Conservation (phyloP, 805 yeast genomes). For the Myxozyma vanderwaltii region DNA sequence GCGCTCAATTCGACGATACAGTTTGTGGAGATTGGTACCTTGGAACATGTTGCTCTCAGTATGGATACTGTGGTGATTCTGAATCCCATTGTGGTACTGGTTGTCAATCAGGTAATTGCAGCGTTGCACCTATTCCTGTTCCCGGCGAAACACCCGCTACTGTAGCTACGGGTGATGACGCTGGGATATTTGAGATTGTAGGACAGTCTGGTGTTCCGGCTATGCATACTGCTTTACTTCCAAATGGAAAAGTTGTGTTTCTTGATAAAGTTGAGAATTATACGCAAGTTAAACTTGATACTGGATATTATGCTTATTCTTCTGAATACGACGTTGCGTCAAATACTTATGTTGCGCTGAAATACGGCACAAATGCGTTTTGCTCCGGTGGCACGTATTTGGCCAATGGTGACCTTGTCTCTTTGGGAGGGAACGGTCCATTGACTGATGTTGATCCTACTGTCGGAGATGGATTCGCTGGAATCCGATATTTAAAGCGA, state of each 20-base stretch:
- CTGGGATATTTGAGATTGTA: slow-evolving; percentile 27
- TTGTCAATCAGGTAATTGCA: slow-evolving; percentile 30
- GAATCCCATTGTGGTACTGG: slow-evolving; percentile 30
- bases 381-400: slow-evolving; percentile 30
- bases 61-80: slow-evolving; percentile 31
- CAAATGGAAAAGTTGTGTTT: slow-evolving; percentile 31
- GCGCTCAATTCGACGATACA: slow-evolving; percentile 15
- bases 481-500: slow-evolving; percentile 28
- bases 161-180: slow-evolving; percentile 19
- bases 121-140: neutral
- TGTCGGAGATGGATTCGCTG: slow-evolving; percentile 26
- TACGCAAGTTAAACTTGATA: slow-evolving; percentile 20
- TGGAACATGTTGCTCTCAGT: slow-evolving; percentile 31
- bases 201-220: slow-evolving; percentile 32
- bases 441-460: slow-evolving; percentile 27
- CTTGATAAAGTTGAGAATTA: slow-evolving; percentile 32
- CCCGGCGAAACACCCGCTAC: slow-evolving; percentile 25
- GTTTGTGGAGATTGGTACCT: slow-evolving; percentile 28
- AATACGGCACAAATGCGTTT: slow-evolving; percentile 31
- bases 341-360: slow-evolving; percentile 18
- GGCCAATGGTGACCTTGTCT: slow-evolving; percentile 28
- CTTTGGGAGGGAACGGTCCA: slow-evolving; percentile 28
- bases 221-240: slow-evolving; percentile 30
- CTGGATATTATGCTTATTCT: slow-evolving; percentile 31
- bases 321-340: slow-evolving; percentile 24